Evolutionary conservation across 2,329 filamentous ascomycete species (phyloP).

Genomic region (Pseudogymnoascus sp.): DNA sequence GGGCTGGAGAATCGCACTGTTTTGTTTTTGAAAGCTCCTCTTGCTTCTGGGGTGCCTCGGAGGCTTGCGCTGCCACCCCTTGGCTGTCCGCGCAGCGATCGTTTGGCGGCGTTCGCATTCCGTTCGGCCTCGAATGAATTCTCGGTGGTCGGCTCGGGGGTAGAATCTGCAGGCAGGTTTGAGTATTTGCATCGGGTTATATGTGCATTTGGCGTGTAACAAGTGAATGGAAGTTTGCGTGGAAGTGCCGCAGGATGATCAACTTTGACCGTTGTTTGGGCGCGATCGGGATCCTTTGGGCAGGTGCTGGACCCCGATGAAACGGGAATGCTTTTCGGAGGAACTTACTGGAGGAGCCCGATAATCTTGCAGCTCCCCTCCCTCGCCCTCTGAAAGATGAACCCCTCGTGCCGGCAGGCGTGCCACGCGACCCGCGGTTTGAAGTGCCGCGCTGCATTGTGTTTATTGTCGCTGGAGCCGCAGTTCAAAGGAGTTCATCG

Average conservation of each 20-base stretch:
- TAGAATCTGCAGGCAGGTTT: conserved; percentile 16
- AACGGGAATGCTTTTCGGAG: not conserved
- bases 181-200: conserved; percentile 14
- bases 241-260: conserved; percentile 4
- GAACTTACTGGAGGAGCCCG: conserved; percentile 26
- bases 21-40: conserved; percentile 18
- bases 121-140: conserved; percentile 26
- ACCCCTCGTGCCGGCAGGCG: conserved; percentile 19
- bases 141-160: conserved; percentile 12
- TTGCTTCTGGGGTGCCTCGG: conserved; percentile 19
- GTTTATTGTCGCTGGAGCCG: conserved; percentile 19
- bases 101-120: conserved; percentile 28
- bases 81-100: conserved; percentile 20
- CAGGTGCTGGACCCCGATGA: not conserved
- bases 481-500: conserved; percentile 3
- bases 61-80: conserved; percentile 17
- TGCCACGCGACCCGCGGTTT: conserved; percentile 22
- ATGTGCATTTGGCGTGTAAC: conserved; percentile 8
- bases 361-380: conserved; percentile 24
- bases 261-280: conserved; percentile 1
- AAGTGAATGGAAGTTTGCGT: conserved; percentile 13
- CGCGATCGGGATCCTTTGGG: not conserved
- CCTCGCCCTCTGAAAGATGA: conserved; percentile 27
- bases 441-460: conserved; percentile 26
- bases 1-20: conserved; percentile 22